Evolutionary conservation across 139 green algal species (phyloP), one percentile per base, ranked within the genome.

Genomic region (Desmodesmus armatus): DNA sequence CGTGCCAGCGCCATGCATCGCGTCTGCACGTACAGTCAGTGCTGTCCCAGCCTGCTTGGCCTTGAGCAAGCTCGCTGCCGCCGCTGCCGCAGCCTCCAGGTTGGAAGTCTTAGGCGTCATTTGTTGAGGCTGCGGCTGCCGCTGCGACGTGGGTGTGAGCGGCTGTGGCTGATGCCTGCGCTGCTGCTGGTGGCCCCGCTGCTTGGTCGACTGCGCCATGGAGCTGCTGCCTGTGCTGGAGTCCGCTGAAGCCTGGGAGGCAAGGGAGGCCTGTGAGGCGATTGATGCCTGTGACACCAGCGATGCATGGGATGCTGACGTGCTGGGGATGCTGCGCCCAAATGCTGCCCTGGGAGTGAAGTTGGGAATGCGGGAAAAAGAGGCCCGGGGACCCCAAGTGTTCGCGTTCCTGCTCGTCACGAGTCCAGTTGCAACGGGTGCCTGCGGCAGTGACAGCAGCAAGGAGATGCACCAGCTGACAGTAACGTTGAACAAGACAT

Each of bases 311-410:
- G 76, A 71, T 40, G 76, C 37, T 39, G 73, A 47, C 3, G 76
- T 39, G n/a, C 27, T 40, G 35, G 41, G 35, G 23, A 82, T 71
- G 2, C 55, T 72, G 40, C 76, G 76, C 6, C 76, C 76, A 82
- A 82, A 82, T 17, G 76, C 76, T 43, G 71, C 41, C 60, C 15
- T 29, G 25, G 7, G 65, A 72, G 37, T 11, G 25, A 60, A 23
- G 55, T 71, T 82, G 37, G 76, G 76, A 25, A 82, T 82, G 3
- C 55, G 35, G 21, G 76, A 82, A n/a, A n/a, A n/a, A n/a, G n/a
- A n/a, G n/a, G n/a, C n/a, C n/a, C n/a, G n/a, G 4, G 51, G 29
- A 37, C 55, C 55, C 76, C 76, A 82, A 33, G 55, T 72, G 37
- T 33, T 43, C 41, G 55, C 55, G 6, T 53, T 41, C 25, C 76